Base-by-base conservation (phyloP, 2,329 filamentous ascomycete genomes). In the Chalaropsis ovoidea region DNA sequence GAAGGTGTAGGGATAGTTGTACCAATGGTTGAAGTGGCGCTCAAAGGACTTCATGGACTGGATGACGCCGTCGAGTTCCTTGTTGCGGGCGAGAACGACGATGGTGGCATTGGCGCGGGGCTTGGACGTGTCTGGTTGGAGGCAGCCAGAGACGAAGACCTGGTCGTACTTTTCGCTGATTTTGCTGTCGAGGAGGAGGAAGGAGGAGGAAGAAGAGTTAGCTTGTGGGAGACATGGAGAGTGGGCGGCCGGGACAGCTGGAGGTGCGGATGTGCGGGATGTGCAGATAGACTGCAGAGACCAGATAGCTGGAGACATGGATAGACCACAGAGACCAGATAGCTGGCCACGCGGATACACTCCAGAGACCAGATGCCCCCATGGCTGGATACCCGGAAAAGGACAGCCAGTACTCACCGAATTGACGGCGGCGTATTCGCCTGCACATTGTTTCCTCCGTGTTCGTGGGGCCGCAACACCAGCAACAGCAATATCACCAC, bases 21-120 rank as follows among this genome's bases (percentile, higher is more conserved):
- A 99, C 92, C 93, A 99, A 70, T 92, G 85, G 77, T 99, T 99
- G 84, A 99, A 99, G 77, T 99, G 94, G 71, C 94, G 85, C 79
- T 99, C 94, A 70, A 99, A 92, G 54, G 93, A 97, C 79, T 96
- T 96, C 75, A 99, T 83, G 10, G 94, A 97, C 76, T 97, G 90
- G 69, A 99, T 85, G 47, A 99, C 94, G 68, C 94, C 94, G 0
- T 96, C 92, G 69, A 99, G 76, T 77, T 99, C 94, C 80, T 96
- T 95, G 75, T 99, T 97, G 71, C 94, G 82, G 65, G 94, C 94
- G 67, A 99, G 82, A 47, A 99, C 91, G 69, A 99, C 94, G 72
- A 99, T 96, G 31, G 90, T 93, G 68, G 90, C 94, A 73, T 97
- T 99, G 70, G 90, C 94, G 73, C 91, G 85, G 52, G 90, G 90